These are phyloP conservation scores for Pseudonitzschia pungens DNA, from an alignment of 108 stramenopile genomes.

Conservation along the genomic window DNA sequence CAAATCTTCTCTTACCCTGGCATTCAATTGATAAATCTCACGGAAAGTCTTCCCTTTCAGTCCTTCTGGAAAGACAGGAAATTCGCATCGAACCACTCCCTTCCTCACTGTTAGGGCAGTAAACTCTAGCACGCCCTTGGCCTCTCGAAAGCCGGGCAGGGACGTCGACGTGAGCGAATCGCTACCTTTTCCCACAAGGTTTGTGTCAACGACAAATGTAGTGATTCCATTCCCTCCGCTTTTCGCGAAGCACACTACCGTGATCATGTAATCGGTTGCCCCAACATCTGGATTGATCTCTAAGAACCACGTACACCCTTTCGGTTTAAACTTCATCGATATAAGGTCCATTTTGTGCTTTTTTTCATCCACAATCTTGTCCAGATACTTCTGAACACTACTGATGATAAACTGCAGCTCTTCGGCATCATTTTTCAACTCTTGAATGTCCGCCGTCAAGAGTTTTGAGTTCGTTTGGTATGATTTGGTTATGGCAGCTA, in stretches of 20 bases:
- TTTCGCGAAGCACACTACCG: conserved; percentile 36
- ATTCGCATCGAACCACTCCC: conserved; percentile 73
- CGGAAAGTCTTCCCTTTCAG: conserved; percentile 79
- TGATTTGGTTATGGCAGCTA: conserved; percentile 33
- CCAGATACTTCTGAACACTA: conserved; percentile 36
- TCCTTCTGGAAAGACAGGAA: conserved; percentile 84
- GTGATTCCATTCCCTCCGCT: conserved; percentile 21
- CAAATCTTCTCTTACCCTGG: conserved; percentile 61
- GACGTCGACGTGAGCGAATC: conserved; percentile 26
- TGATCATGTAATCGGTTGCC: conserved; percentile 40
- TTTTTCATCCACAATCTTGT: conserved; percentile 35
- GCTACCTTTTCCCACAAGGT: conserved; percentile 30
- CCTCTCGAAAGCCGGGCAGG: conserved; percentile 46
- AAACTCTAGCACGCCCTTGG: conserved; percentile 52
- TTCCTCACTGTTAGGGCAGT: conserved; percentile 56
- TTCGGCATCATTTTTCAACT: conserved; percentile 29
- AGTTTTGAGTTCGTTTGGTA: conserved; percentile 48
- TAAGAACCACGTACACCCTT: conserved; percentile 52
- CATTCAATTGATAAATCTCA: conserved; percentile 88
- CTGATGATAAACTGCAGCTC: conserved; percentile 45
- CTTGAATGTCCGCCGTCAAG: conserved; percentile 34
- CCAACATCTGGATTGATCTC: conserved; percentile 37
- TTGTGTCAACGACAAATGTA: conserved; percentile 46
- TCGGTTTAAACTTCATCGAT: conserved; percentile 39
- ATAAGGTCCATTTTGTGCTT: conserved; percentile 33